Percentiles rank a stretch among this genome's conserved stretches.
Conservation (phyloP, 2,329 filamentous ascomycete species). For the Clathrospora elynae region DNA sequence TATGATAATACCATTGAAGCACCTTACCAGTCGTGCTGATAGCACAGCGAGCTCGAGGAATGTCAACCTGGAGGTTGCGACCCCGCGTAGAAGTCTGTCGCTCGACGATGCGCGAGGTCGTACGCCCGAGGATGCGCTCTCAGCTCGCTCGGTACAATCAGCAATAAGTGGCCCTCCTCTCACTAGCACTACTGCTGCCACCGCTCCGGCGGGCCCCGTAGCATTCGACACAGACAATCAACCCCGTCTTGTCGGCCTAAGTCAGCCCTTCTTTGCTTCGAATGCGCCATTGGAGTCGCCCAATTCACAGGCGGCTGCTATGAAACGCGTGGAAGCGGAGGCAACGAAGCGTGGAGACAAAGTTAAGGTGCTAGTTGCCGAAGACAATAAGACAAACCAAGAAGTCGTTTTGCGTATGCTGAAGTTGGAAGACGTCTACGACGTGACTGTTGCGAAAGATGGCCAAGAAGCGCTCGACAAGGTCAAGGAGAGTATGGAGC, state of each 20-base stretch:
- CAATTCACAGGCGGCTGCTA: conserved; percentile 67
- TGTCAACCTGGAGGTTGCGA: conserved; percentile 32
- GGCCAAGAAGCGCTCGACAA: conserved; percentile 82
- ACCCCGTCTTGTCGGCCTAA: conserved; percentile 80
- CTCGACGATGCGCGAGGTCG: conserved; percentile 32
- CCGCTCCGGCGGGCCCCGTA: conserved; percentile 34
- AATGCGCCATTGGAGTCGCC: conserved; percentile 56
- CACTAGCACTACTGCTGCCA: conserved; percentile 16
- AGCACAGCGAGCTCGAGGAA: conserved; percentile 52
- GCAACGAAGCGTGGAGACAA: conserved; percentile 61
- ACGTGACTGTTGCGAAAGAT: conserved; percentile 81
- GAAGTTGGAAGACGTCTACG: conserved; percentile 79
- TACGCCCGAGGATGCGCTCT: conserved; percentile 40
- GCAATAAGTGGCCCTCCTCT: conserved; percentile 29
- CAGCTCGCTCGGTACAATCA: conserved; percentile 41
- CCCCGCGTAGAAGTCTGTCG: conserved; percentile 34
- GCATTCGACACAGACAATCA: conserved; percentile 66
- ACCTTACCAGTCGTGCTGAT: conserved; percentile 69
- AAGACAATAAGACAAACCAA: conserved; percentile 66
- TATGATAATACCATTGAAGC: conserved; percentile 80
- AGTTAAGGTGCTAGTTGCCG: conserved; percentile 82
- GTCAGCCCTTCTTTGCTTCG: conserved; percentile 77
- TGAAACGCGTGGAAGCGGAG: conserved; percentile 69
- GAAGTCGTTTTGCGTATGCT: conserved; percentile 64
- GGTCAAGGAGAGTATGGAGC: conserved; percentile 81